These are phyloP conservation scores for Oryza australiensis DNA, from an alignment of 176 grass and related monocot genomes.

Conservation along the genomic window DNA sequence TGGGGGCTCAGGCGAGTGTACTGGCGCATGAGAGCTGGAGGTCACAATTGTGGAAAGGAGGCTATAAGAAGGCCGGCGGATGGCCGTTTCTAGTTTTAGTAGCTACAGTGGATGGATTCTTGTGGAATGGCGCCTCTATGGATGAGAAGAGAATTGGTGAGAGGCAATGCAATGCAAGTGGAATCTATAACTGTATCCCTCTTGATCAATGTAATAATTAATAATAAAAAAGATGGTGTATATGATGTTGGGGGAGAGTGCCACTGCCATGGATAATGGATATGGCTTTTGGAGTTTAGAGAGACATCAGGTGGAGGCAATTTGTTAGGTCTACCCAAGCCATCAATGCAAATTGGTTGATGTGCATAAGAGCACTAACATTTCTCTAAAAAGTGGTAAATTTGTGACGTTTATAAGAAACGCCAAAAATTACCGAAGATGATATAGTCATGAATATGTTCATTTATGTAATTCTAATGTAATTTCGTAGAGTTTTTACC, in stretches of 20 bases:
- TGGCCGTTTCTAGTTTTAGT: slow-evolving; percentile 37
- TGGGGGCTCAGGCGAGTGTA: background rate
- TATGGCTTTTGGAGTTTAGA: background rate
- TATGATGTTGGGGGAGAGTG: background rate
- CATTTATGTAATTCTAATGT: too few relatives aligned
- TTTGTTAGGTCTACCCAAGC: slow-evolving; percentile 10
- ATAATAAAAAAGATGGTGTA: background rate
- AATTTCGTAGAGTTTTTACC: too few relatives aligned
- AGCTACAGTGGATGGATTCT: background rate
- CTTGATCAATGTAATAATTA: background rate
- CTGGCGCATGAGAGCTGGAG: background rate
- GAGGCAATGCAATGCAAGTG: background rate
- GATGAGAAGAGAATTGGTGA: slow-evolving; percentile 9
- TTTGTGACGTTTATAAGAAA: too few relatives aligned
- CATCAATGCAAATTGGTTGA: background rate
- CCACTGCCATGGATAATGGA: background rate
- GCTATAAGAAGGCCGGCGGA: slow-evolving; percentile 6
- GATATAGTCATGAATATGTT: too few relatives aligned
- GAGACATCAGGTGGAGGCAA: background rate
- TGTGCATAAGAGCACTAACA: background rate
- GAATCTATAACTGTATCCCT: background rate
- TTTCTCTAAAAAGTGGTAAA: background rate
- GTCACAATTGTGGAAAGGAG: background rate
- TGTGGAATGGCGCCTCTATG: background rate
- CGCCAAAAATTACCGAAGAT: too few relatives aligned